Evolutionary conservation across 305 asterid species (phyloP).

Genomic region (Solanum hybrid): DNA sequence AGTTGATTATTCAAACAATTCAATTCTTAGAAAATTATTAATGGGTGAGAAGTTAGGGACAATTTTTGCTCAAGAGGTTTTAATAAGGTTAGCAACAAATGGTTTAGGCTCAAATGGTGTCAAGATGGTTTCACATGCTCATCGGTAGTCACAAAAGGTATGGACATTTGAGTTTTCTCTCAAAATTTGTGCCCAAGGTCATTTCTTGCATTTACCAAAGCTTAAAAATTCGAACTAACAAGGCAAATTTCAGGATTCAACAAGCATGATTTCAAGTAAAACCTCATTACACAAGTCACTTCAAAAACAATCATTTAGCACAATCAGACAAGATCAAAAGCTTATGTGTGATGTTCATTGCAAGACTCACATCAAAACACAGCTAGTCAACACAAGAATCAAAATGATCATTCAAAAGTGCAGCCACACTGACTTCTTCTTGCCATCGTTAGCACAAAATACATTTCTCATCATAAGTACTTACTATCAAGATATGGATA

Average conservation of each 20-base stretch:
- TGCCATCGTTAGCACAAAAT: not conserved
- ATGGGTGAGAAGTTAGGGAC: not conserved
- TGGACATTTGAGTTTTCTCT: not conserved
- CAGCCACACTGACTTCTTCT: not conserved
- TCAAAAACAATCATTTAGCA: too few species aligned
- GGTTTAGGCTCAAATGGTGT: not conserved
- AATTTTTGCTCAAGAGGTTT: not conserved
- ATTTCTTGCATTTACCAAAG: not conserved
- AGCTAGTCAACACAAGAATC: not conserved
- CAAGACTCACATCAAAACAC: not conserved
- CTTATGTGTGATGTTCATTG: not conserved
- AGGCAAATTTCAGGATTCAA: too few species aligned
- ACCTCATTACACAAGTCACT: not conserved
- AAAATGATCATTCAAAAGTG: not conserved
- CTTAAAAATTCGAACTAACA: not conserved
- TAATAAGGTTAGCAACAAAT: not conserved
- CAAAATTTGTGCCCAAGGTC: not conserved
- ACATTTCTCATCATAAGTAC: not conserved
- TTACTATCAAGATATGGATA: not conserved
- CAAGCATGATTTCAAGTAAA: not conserved
- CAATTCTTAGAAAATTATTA: not conserved
- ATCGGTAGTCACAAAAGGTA: not conserved
- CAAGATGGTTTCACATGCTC: not conserved
- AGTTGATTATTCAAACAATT: not conserved
- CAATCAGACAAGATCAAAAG: not conserved